Evolutionary conservation across 2,329 filamentous ascomycete species (phyloP).

Genomic region (Cercospora sojina): DNA sequence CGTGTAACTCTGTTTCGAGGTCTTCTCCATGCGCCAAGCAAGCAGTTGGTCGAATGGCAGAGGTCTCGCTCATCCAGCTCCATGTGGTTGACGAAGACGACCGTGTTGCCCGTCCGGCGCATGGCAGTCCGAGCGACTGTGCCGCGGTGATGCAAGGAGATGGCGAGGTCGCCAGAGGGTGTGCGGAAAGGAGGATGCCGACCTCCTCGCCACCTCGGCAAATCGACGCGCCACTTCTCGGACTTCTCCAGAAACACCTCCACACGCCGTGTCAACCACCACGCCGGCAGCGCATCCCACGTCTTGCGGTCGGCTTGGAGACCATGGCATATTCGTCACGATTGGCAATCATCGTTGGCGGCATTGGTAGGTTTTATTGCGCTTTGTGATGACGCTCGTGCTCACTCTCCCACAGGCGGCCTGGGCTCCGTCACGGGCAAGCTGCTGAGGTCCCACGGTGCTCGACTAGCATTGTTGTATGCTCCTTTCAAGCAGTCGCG

Average conservation of each 20-base stretch:
- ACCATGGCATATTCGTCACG: conserved; percentile 39
- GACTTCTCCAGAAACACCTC: background rate
- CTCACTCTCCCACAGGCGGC: conserved; percentile 36
- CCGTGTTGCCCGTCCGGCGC: background rate
- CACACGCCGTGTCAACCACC: background rate
- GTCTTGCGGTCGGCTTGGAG: background rate
- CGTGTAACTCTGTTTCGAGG: background rate
- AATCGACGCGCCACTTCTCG: background rate
- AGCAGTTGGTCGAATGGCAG: background rate
- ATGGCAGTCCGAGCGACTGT: background rate
- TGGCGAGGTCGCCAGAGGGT: background rate
- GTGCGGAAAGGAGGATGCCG: background rate
- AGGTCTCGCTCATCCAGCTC: background rate
- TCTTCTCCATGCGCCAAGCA: background rate
- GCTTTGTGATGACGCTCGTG: background rate
- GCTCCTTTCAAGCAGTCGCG: conserved; percentile 48
- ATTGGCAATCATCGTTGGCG: conserved; percentile 47
- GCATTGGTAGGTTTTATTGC: conserved; percentile 39
- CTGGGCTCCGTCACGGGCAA: conserved; percentile 47
- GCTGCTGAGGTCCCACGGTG: conserved; percentile 44
- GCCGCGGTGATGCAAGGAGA: background rate
- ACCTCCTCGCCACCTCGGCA: background rate
- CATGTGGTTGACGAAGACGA: background rate
- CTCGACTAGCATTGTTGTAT: conserved; percentile 48
- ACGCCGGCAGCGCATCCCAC: background rate